These are phyloP conservation scores for Polygonum maritimum DNA, from an alignment of 148 eudicot genomes.

Conservation along the genomic window DNA sequence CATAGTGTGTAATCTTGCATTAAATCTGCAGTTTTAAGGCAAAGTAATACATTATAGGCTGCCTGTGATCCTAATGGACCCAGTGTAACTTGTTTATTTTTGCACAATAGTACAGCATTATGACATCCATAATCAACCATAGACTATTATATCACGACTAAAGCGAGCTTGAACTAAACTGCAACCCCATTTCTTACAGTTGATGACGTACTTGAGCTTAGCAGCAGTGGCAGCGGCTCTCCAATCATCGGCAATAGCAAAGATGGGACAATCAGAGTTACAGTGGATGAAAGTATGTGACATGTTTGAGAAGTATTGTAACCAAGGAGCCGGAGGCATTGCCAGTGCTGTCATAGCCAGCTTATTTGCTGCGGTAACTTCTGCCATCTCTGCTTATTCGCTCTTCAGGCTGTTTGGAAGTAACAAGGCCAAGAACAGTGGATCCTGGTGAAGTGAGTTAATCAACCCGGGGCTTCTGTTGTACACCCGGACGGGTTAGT, in stretches of 20 bases:
- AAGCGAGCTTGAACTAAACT: not conserved
- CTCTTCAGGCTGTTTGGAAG: constrained; percentile 85
- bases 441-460: not conserved
- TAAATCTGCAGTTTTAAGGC: too few species aligned
- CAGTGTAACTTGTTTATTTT: too few species aligned
- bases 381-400: constrained; percentile 69
- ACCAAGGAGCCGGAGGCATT: constrained; percentile 61
- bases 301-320: constrained; percentile 67
- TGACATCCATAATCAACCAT: too few species aligned
- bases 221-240: constrained; percentile 68
- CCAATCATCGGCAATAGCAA: constrained; percentile 52
- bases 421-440: constrained; percentile 37
- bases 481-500: not conserved
- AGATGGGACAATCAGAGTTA: constrained; percentile 64
- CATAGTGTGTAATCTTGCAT: too few species aligned
- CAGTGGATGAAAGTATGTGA: constrained; percentile 85
- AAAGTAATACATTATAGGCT: too few species aligned
- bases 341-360: constrained; percentile 48
- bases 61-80: too few species aligned
- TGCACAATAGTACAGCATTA: too few species aligned
- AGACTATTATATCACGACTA: not conserved
- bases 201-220: constrained; percentile 64
- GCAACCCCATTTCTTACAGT: constrained; percentile 22
- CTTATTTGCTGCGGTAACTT: constrained; percentile 44
- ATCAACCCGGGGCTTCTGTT: not conserved